Evolutionary conservation across 768 basidiomycete species (phyloP), one percentile per base, ranked within the genome.

Genomic region (Mycena capillaripes): DNA sequence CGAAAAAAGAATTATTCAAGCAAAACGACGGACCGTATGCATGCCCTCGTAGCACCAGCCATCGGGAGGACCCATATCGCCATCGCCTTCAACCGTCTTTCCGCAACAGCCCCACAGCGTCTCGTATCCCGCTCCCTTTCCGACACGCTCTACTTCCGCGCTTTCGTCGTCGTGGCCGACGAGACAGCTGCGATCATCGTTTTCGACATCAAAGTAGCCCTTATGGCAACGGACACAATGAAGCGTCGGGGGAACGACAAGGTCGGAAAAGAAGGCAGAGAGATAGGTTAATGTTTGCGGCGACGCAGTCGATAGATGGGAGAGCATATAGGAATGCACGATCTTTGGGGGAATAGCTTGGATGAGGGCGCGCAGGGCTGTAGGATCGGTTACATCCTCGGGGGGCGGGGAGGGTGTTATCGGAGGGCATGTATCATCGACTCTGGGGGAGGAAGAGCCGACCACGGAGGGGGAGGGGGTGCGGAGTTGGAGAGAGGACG

Each of bases 11-110:
- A 4, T 30, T 25, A 10, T 36, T 38, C 58, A 10, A 25, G 23
- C 36, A 57, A 25, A 32, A 21, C 36, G 59, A 77, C 69, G 50
- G 60, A 91, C 91, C 10, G 94, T 95, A 79, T 95, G 94, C 79
- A 87, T 89, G 4, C 94, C 94, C 79, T 95, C 93, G 76, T 94
- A 95, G 76, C 94, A 95, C 93, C 93, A 95, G 1, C 94, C 94
- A 78, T 94, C 93, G 1, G 94, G 94, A 1, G 94, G 94, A 0
- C 94, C 94, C 83, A 92, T 92, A 72, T 93, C 92, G 1, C 94
- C 94, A 73, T 92, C 90, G 0, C 94, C 94, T 29, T 93, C 91
- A 8, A 90, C 91, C 0, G 88, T 91, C 76, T 87, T 85, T 10
- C 89, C 92, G 79, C 94, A 95, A 81, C 94, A 95, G 3, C 88